Conservation (phyloP, 805 yeast species). For the Babjeviella inositovora region DNA sequence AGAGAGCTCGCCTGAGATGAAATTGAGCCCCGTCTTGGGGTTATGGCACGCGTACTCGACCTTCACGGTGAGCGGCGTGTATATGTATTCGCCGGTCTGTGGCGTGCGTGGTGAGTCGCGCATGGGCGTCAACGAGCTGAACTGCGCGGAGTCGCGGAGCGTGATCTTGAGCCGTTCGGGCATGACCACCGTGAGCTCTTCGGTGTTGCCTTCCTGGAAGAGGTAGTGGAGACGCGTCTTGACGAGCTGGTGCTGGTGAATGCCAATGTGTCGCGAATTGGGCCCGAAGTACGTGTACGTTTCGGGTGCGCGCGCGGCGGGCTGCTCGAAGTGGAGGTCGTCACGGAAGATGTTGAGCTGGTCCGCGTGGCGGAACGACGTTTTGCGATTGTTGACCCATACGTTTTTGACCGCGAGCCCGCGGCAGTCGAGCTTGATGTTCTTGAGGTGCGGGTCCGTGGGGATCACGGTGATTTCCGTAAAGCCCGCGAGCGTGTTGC, state of each 20-base stretch:
- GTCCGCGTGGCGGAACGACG: constrained; percentile 42
- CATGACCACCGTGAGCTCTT: constrained; percentile 44
- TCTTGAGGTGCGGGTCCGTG: constrained; percentile 33
- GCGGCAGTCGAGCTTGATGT: constrained; percentile 65
- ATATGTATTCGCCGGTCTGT: constrained; percentile 26
- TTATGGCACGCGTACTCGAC: constrained; percentile 51
- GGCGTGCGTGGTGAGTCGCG: constrained; percentile 1
- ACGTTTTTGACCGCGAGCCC: constrained; percentile 53
- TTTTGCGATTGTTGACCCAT: constrained; percentile 43
- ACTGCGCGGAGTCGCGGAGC: constrained; percentile 26
- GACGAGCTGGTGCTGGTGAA: constrained; percentile 44
- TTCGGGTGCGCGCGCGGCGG: constrained; percentile 4
- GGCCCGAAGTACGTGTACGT: constrained; percentile 5
- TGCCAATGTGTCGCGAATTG: constrained; percentile 13
- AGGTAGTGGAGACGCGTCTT: constrained; percentile 34
- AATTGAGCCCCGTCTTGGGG: constrained; percentile 61
- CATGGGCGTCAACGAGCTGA: constrained; percentile 4
- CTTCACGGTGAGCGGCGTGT: constrained; percentile 57
- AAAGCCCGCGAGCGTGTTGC: constrained; percentile 42
- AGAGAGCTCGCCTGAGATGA: constrained; percentile 44
- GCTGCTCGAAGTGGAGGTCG: constrained; percentile 4
- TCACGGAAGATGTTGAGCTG: constrained; percentile 16
- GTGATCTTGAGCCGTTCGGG: constrained; percentile 55
- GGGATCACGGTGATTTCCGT: constrained; percentile 81
- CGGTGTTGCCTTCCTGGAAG: constrained; percentile 38